Evolutionary conservation across 352 stramenopile genomes (phyloP).

Genomic region (Pseudoperonospora humuli): DNA sequence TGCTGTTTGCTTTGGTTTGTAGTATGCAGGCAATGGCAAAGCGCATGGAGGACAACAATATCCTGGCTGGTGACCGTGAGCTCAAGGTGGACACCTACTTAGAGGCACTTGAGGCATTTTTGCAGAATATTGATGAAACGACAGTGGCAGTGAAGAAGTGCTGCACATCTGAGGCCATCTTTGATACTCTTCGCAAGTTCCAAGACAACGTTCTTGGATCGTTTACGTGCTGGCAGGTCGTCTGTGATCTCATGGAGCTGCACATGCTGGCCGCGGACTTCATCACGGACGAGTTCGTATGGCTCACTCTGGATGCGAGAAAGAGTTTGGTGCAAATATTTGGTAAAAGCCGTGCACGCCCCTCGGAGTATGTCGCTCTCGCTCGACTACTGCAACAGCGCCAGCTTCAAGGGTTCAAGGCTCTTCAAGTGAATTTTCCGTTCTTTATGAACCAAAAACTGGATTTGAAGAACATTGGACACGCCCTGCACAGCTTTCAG

Average conservation of each 20-base stretch:
- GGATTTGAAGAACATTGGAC: conserved; percentile 76
- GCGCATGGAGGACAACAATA: conserved; percentile 34
- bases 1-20: background rate
- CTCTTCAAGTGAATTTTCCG: conserved; percentile 70
- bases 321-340: conserved; percentile 81
- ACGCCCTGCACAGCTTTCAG: conserved; percentile 75
- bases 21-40: conserved; percentile 49
- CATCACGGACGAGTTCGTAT: conserved; percentile 64
- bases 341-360: conserved; percentile 62
- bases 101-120: conserved; percentile 60
- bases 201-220: conserved; percentile 65
- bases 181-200: conserved; percentile 59
- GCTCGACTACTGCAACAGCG: conserved; percentile 64
- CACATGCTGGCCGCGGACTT: conserved; percentile 56
- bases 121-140: conserved; percentile 49
- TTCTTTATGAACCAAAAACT: conserved; percentile 77
- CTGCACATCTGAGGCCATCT: conserved; percentile 41
- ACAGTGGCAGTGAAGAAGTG: conserved; percentile 51
- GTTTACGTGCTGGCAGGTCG: conserved; percentile 83
- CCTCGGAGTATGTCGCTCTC: conserved; percentile 58
- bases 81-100: conserved; percentile 51
- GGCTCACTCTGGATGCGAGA: conserved; percentile 68
- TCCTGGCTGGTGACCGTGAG: conserved; percentile 53
- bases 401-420: conserved; percentile 73
- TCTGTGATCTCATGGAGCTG: conserved; percentile 71